phyloP scores from a whole-genome alignment of 441 rosid species.

The Raphanus hybrid region DNA sequence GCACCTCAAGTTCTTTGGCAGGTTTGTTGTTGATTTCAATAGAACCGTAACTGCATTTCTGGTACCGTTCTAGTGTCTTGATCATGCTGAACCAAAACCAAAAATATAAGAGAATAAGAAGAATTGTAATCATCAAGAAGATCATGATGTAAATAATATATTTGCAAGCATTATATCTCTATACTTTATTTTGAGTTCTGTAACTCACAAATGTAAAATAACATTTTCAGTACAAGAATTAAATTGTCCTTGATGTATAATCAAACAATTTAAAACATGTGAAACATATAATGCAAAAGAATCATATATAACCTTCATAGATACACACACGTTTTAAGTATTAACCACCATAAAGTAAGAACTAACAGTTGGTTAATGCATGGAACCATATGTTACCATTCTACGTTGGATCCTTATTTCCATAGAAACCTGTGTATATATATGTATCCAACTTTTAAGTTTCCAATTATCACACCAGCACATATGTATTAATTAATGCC shows the following conservation, averaged over 20 bases:
- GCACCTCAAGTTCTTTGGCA: constrained; percentile 82
- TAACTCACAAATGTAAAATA: not conserved
- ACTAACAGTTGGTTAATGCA: constrained; percentile 39
- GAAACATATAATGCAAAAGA: not conserved
- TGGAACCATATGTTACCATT: constrained; percentile 27
- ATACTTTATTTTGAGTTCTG: not conserved
- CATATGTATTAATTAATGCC: not conserved
- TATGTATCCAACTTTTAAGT: constrained; percentile 17
- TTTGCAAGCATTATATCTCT: constrained; percentile 1
- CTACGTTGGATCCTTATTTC: constrained; percentile 21
- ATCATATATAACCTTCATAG: not conserved
- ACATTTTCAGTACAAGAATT: not conserved
- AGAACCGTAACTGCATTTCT: constrained; percentile 85
- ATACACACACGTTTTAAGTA: constrained; percentile 32
- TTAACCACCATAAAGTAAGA: constrained; percentile 33
- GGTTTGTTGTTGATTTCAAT: constrained; percentile 79
- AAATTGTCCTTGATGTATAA: not conserved
- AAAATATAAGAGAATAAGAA: not conserved
- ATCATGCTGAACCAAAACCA: constrained; percentile 61
- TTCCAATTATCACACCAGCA: not conserved
- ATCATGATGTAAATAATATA: not conserved
- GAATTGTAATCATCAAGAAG: not conserved
- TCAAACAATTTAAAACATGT: not conserved
- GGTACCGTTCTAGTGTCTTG: constrained; percentile 86
- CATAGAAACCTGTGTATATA: constrained; percentile 4